phyloP scores from a whole-genome alignment of 257 asterid genomes.

The Solanum sejunctum region DNA sequence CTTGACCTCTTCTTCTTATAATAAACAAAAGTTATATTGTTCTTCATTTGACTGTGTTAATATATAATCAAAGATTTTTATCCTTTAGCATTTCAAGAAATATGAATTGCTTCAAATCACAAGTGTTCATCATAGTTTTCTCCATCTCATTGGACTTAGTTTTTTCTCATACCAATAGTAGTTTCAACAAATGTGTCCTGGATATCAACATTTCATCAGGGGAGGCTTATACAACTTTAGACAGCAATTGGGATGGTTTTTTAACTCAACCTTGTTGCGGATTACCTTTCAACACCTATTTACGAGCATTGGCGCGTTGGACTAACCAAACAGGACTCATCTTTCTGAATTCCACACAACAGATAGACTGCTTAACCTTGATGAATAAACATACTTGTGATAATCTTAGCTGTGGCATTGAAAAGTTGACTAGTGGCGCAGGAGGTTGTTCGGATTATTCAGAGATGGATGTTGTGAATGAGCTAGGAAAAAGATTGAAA shows the following conservation, averaged over 20 bases:
- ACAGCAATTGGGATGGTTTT: constrained; percentile 45
- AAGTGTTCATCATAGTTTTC: background rate
- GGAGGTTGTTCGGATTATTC: constrained; percentile 58
- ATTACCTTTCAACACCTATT: constrained; percentile 16
- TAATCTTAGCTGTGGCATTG: constrained; percentile 34
- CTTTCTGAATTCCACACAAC: constrained; percentile 31
- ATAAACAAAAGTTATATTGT: background rate
- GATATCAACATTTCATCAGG: constrained; percentile 9
- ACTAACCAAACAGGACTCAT: constrained; percentile 32
- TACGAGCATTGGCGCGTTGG: constrained; percentile 29
- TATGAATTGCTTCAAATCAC: constrained; percentile 4
- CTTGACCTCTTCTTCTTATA: background rate
- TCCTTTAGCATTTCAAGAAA: constrained; percentile 1
- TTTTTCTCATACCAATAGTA: background rate
- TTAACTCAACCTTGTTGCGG: constrained; percentile 21
- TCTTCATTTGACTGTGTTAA: background rate
- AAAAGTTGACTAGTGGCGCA: constrained; percentile 38
- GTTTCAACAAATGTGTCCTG: constrained; percentile 26
- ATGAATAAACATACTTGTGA: constrained; percentile 1
- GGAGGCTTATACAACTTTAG: constrained; percentile 3
- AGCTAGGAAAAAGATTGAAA: constrained; percentile 18
- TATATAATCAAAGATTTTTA: background rate
- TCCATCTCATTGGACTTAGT: constrained; percentile 1
- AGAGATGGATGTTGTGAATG: constrained; percentile 21
- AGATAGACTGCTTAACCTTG: constrained; percentile 19